phyloP scores from a whole-genome alignment of 179 eudicot species.

The Camellia oleifera region DNA sequence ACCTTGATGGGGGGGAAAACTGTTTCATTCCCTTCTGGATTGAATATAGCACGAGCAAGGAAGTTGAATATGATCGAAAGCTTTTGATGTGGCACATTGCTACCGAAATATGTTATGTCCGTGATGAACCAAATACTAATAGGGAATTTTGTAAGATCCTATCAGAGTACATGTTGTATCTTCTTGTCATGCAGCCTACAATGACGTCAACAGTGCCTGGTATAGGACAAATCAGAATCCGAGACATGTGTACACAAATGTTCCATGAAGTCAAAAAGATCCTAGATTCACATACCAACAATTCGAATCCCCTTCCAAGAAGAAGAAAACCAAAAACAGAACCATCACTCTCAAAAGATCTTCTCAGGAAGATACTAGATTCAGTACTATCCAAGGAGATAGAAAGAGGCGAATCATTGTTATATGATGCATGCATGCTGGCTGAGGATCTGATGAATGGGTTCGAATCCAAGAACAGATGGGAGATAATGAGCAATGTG shows the following conservation, averaged over 20 bases:
- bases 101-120: constrained; percentile 30
- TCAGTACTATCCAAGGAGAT: background rate
- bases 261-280: constrained; percentile 16
- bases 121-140: background rate
- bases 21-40: background rate
- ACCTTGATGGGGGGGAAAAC: no score
- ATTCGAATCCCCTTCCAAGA: background rate
- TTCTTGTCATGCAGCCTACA: constrained; percentile 25
- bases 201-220: constrained; percentile 35
- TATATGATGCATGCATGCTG: constrained; percentile 19
- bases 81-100: constrained; percentile 43
- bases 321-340: no score
- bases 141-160: constrained; percentile 19
- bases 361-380: background rate
- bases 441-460: constrained; percentile 14
- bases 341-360: no score
- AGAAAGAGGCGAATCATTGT: background rate
- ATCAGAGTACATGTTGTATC: constrained; percentile 43
- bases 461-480: no score
- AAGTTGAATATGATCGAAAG: constrained; percentile 30
- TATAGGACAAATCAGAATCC: constrained; percentile 25
- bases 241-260: constrained; percentile 23
- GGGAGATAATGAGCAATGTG: no score
- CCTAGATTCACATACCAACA: background rate
- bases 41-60: background rate